phyloP scores from a whole-genome alignment of 1,284 basidiomycete species.

The Golubevia sp. region DNA sequence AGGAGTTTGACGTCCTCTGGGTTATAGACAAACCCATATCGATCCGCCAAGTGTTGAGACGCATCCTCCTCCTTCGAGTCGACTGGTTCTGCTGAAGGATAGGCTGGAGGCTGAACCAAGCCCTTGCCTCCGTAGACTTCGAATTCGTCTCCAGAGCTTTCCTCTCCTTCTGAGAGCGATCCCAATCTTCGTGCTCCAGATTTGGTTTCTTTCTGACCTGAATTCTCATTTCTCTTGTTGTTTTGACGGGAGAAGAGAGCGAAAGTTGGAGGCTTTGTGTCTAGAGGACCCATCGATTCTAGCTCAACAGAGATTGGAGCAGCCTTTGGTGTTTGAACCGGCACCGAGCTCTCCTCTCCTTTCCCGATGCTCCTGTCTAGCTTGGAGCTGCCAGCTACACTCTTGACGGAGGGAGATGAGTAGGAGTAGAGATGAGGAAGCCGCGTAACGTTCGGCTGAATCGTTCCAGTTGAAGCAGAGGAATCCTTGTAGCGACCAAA shows the following conservation, averaged over 20 bases:
- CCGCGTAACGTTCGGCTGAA: conserved; percentile 62
- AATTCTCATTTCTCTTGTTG: conserved; percentile 55
- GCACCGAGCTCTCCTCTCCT: too few relatives aligned
- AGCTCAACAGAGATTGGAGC: conserved; percentile 75
- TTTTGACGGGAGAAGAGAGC: conserved; percentile 44
- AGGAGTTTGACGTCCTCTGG: conserved; percentile 79
- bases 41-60: conserved; percentile 78
- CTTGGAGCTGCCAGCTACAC: background rate
- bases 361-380: too few relatives aligned
- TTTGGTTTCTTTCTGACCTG: conserved; percentile 12
- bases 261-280: conserved; percentile 77
- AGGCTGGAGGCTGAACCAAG: conserved; percentile 29
- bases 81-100: conserved; percentile 18
- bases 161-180: conserved; percentile 64
- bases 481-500: conserved; percentile 43
- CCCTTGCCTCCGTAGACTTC: conserved; percentile 60
- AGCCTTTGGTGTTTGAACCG: conserved; percentile 34
- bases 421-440: conserved; percentile 43
- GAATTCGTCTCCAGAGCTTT: conserved; percentile 51
- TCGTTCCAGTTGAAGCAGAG: conserved; percentile 23
- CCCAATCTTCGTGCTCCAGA: conserved; percentile 63
- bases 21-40: conserved; percentile 93
- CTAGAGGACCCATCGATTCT: conserved; percentile 83
- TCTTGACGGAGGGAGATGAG: conserved; percentile 8
- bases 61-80: conserved; percentile 63